Conservation (phyloP, 345 rosid species). For the Tarenaya hassleriana region DNA sequence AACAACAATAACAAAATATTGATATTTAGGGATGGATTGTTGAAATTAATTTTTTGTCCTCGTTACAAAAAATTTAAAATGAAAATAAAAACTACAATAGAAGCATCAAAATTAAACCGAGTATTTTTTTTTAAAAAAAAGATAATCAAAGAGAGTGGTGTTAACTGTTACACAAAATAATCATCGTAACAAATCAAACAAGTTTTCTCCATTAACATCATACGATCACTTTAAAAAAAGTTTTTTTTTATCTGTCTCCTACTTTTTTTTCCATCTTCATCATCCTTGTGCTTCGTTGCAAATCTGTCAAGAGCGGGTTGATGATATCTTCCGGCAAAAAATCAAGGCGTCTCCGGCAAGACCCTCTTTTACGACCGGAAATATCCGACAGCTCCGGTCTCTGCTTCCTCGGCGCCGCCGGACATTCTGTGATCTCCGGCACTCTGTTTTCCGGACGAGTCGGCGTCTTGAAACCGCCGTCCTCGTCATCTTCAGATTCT, state of each 20-base stretch:
- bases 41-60: no score
- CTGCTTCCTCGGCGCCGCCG: conserved; percentile 22
- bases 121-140: background rate
- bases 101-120: no score
- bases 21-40: no score
- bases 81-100: no score
- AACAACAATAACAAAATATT: background rate
- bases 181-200: background rate
- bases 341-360: conserved; percentile 23
- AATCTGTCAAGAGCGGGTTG: conserved; percentile 18
- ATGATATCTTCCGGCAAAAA: conserved; percentile 14
- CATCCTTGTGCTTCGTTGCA: conserved; percentile 14
- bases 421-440: conserved; percentile 23
- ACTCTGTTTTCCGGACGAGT: conserved; percentile 29
- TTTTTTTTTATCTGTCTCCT: background rate
- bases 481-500: conserved; percentile 9
- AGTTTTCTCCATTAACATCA: no score
- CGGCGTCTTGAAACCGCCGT: conserved; percentile 28
- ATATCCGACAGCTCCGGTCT: background rate
- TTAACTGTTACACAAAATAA: no score
- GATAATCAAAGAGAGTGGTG: no score
- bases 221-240: background rate
- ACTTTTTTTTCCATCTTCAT: conserved; percentile 23
- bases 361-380: conserved; percentile 5
- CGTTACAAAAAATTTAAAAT: no score